Evolutionary conservation across 768 basidiomycete genomes (phyloP), one percentile per base, ranked within the genome.

Genomic region (Royoungia palumana): DNA sequence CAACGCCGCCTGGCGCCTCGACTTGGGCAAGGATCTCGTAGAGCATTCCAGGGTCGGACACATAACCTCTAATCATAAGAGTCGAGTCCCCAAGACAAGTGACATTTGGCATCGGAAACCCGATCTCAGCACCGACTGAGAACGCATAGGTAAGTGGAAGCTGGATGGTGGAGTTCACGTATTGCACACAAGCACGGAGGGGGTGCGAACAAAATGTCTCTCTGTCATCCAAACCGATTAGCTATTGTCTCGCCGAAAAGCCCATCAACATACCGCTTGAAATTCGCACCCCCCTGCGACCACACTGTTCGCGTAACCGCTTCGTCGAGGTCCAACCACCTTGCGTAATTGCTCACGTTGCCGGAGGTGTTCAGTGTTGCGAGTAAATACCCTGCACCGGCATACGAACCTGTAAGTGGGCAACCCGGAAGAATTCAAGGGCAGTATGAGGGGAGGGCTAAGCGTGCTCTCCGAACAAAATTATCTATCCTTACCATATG

Each of bases 291-390:
- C 22, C 63, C 70, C 58, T 84, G 80, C 1, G 75, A 75, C 87
- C 87, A 89, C 2, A 70, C 69, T 0, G 84, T 80, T 25, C 75
- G 72, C 8, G 77, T 72, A 28, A 84, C 64, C 2, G 74, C 84
- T 50, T 77, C 66, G 51, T 89, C 85, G 25, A 89, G 68, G 53
- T 89, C 85, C 27, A 89, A 71, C 80, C 82, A 88, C 21, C 87
- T 76, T 21, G 64, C 71, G 57, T 83, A 88, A 51, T 78, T 69
- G 2, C 63, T 56, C 11, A 61, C 54, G 5, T 44, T 6, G 16
- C 55, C 76, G 2, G 69, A 72, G 8, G 58, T 53, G 51, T 78
- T 63, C 21, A 85, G 53, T 10, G 74, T 79, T 0, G 79, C 72
- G 3, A 85, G 50, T 2, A 88, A 63, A 57, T 80, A 75, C 6